phyloP scores from a whole-genome alignment of 345 rosid genomes.

The Brassica nigra region DNA sequence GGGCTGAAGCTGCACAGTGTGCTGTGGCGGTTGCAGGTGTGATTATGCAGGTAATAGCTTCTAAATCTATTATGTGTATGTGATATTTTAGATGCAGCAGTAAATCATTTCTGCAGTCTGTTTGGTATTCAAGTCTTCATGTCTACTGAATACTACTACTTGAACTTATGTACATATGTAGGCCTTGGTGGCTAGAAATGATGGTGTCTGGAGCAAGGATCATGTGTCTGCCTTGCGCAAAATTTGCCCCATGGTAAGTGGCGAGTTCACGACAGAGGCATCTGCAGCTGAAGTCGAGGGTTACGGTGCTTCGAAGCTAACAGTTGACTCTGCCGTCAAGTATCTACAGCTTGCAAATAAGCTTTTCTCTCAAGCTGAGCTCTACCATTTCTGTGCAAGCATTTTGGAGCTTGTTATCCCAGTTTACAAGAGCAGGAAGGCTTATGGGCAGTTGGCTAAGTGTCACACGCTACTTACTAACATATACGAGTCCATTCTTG shows the following conservation, averaged over 20 bases:
- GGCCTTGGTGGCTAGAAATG: slow-evolving; percentile 96
- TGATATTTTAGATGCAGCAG: neutral
- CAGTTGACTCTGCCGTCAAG: slow-evolving; percentile 98
- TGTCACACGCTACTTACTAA: slow-evolving; percentile 86
- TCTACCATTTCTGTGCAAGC: slow-evolving; percentile 95
- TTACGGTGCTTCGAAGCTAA: slow-evolving; percentile 97
- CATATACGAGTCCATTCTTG: slow-evolving; percentile 88
- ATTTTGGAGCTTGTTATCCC: slow-evolving; percentile 97
- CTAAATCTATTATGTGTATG: slow-evolving; percentile 12
- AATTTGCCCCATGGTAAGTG: slow-evolving; percentile 94
- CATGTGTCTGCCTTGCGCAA: slow-evolving; percentile 80
- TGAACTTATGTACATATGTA: slow-evolving; percentile 32
- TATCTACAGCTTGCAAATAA: slow-evolving; percentile 94
- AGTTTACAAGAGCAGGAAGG: slow-evolving; percentile 94
- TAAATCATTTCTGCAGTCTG: slow-evolving; percentile 21
- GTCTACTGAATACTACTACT: neutral
- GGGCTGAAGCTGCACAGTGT: slow-evolving; percentile 98
- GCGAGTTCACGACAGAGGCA: slow-evolving; percentile 88
- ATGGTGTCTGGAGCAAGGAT: slow-evolving; percentile 99
- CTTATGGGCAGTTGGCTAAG: slow-evolving; percentile 94
- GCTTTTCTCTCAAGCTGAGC: slow-evolving; percentile 97
- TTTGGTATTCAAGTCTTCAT: neutral
- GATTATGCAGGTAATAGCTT: slow-evolving; percentile 76
- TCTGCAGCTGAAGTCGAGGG: slow-evolving; percentile 99
- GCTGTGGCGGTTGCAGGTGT: slow-evolving; percentile 97